Evolutionary conservation across 441 rosid genomes (phyloP).

Genomic region (Croton setiger): DNA sequence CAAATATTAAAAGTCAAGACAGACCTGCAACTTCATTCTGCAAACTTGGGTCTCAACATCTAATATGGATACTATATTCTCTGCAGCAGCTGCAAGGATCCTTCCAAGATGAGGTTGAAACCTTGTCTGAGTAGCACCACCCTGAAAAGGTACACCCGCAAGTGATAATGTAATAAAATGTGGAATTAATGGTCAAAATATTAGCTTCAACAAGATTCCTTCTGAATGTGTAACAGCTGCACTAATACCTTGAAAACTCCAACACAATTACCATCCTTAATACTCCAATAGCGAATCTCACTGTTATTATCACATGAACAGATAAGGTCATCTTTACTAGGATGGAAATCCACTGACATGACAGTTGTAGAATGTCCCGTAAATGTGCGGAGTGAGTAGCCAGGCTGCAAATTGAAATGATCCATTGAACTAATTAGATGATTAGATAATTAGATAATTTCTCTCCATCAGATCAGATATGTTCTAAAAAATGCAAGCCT

Average conservation of each 20-base stretch:
- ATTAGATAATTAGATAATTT: background rate
- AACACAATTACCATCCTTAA: slow-evolving; percentile 57
- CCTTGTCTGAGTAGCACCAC: slow-evolving; percentile 51
- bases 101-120: slow-evolving; percentile 62
- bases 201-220: background rate
- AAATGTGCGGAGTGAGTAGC: slow-evolving; percentile 51
- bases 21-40: slow-evolving; percentile 58
- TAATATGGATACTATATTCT: slow-evolving; percentile 45
- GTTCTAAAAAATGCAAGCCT: background rate
- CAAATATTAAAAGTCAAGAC: background rate
- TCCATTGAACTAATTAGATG: slow-evolving; percentile 6
- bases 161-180: background rate
- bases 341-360: slow-evolving; percentile 71
- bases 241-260: slow-evolving; percentile 53
- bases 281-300: slow-evolving; percentile 75
- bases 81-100: slow-evolving; percentile 60
- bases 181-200: background rate
- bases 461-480: background rate
- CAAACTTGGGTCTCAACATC: slow-evolving; percentile 59
- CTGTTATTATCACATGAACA: slow-evolving; percentile 58
- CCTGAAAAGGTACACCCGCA: slow-evolving; percentile 28
- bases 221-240: background rate
- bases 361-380: slow-evolving; percentile 55
- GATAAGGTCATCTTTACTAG: slow-evolving; percentile 57
- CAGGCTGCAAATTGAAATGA: slow-evolving; percentile 44